A percentile compares a stretch with the other conserved stretches of the same genome.
Evolutionary conservation across 2,329 filamentous ascomycete species (phyloP).

Genomic region (Kalaharituber pfeilii): DNA sequence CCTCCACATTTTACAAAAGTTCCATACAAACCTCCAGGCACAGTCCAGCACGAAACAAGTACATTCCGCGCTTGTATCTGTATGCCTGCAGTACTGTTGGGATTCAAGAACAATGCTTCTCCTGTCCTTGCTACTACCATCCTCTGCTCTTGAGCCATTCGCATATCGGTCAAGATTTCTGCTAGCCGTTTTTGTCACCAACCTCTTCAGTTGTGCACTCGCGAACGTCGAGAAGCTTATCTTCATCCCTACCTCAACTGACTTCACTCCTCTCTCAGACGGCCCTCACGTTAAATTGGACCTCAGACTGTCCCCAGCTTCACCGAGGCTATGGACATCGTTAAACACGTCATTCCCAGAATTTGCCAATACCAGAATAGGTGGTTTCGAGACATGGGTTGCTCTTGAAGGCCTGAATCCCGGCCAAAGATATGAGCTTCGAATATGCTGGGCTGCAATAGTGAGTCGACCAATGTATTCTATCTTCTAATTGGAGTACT

Average conservation of each 20-base stretch:
- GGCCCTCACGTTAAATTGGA: constrained; percentile 13
- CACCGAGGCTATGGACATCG: constrained; percentile 49
- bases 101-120: too few relatives aligned
- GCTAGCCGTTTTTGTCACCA: too few relatives aligned
- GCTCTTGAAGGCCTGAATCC: constrained; percentile 52
- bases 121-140: too few relatives aligned
- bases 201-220: too few relatives aligned
- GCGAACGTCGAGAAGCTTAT: constrained; percentile 90
- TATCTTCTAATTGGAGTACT: not conserved
- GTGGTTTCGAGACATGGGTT: constrained; percentile 58
- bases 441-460: constrained; percentile 83
- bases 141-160: too few relatives aligned
- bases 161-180: too few relatives aligned
- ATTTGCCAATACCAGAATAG: constrained; percentile 34
- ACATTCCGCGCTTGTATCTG: too few relatives aligned
- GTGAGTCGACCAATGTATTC: constrained; percentile 38
- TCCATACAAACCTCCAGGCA: too few relatives aligned
- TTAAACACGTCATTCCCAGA: constrained; percentile 37
- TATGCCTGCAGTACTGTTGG: too few relatives aligned
- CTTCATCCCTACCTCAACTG: too few relatives aligned
- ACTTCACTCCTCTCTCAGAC: constrained; percentile 39
- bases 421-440: constrained; percentile 69
- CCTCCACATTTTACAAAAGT: too few relatives aligned
- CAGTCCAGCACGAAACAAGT: too few relatives aligned
- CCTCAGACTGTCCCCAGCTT: constrained; percentile 33